phyloP scores from a whole-genome alignment of 371 early-diverging fungal genomes.

The Mucor sp. region DNA sequence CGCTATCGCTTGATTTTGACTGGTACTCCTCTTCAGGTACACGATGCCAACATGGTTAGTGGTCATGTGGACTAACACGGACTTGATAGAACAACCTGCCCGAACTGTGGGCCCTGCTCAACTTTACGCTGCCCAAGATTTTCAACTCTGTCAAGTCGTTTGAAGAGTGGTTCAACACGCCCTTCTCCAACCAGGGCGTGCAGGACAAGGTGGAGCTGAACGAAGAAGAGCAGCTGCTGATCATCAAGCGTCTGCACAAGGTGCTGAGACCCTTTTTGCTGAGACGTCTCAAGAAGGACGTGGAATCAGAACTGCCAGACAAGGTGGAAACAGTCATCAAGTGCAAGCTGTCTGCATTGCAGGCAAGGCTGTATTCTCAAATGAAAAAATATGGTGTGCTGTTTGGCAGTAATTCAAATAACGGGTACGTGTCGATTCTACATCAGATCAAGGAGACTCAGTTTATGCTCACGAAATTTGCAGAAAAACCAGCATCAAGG shows the following conservation, averaged over 20 bases:
- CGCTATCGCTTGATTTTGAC: conserved; percentile 97
- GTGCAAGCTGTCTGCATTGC: conserved; percentile 89
- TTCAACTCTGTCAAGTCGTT: conserved; percentile 96
- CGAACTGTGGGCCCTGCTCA: conserved; percentile 98
- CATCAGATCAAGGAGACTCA: not conserved
- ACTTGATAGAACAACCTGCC: conserved; percentile 92
- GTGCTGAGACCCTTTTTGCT: conserved; percentile 97
- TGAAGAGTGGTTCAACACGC: conserved; percentile 98
- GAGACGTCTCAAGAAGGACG: conserved; percentile 98
- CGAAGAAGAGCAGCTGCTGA: conserved; percentile 97
- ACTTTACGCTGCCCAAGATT: conserved; percentile 96
- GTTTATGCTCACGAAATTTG: conserved; percentile 7
- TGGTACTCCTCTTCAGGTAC: conserved; percentile 97
- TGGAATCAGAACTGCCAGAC: conserved; percentile 97
- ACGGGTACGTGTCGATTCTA: conserved; percentile 39
- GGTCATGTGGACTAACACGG: not conserved
- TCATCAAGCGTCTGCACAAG: conserved; percentile 97
- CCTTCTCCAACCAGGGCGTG: conserved; percentile 86
- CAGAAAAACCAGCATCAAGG: conserved; percentile 71
- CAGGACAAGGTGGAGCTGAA: conserved; percentile 89
- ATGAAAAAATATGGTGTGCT: conserved; percentile 77
- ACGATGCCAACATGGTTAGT: not conserved
- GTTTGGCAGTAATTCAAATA: conserved; percentile 59
- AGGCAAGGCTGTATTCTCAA: conserved; percentile 75
- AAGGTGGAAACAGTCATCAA: conserved; percentile 98